Evolutionary conservation across 805 yeast genomes (phyloP).

Genomic region (Komagataella ulmi): DNA sequence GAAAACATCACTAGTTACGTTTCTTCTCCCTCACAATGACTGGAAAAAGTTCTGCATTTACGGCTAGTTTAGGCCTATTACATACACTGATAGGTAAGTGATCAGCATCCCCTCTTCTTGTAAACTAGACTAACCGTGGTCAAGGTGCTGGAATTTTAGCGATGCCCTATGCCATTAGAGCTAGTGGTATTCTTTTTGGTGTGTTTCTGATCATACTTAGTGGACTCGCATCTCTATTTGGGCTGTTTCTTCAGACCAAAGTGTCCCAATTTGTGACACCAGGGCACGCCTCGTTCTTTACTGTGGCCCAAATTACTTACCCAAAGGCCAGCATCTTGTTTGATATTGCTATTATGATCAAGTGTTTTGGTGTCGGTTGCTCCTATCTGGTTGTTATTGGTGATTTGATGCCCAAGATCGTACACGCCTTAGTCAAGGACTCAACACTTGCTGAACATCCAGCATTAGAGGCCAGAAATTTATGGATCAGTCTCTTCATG

Average conservation of each 20-base stretch:
- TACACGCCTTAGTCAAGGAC: constrained; percentile 15
- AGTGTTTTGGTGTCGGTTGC: constrained; percentile 60
- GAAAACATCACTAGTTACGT: background rate
- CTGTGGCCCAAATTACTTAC: constrained; percentile 44
- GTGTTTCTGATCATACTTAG: constrained; percentile 24
- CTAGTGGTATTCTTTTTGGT: constrained; percentile 34
- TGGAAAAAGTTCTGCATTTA: constrained; percentile 23
- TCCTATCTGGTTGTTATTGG: constrained; percentile 61
- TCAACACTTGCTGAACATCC: constrained; percentile 8
- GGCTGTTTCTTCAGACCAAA: constrained; percentile 49
- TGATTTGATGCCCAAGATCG: constrained; percentile 53
- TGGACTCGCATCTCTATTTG: constrained; percentile 37
- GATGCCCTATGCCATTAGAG: constrained; percentile 53
- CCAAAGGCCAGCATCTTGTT: constrained; percentile 48
- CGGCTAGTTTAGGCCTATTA: constrained; percentile 38
- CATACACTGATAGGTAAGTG: constrained; percentile 33
- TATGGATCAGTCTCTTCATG: constrained; percentile 55
- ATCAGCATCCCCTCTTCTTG: background rate
- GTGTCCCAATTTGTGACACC: constrained; percentile 39
- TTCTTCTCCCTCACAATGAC: background rate
- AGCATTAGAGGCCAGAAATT: constrained; percentile 25
- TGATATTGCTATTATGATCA: constrained; percentile 56
- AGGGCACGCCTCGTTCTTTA: constrained; percentile 56
- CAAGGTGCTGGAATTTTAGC: constrained; percentile 56
- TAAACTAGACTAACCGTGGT: background rate